Evolutionary conservation across 495 filamentous ascomycete species (phyloP), one percentile per base, ranked within the genome.

Genomic region (Umbilicaria muhlenbergii): DNA sequence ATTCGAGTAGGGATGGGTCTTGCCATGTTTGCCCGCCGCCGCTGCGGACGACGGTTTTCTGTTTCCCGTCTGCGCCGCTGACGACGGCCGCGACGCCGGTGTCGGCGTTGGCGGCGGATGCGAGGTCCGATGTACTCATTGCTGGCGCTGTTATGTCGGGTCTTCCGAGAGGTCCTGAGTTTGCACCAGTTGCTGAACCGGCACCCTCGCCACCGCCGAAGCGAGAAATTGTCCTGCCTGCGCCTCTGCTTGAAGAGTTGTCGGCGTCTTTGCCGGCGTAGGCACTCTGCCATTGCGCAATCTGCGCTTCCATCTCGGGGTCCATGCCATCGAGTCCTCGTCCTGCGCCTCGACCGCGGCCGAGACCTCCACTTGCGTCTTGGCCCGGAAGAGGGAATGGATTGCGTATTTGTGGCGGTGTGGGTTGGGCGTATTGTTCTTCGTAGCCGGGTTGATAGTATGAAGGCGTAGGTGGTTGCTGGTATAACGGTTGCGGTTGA

Each of bases 211-310:
- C 38, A 38, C 49, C 32, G 53, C 54, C 38, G 39, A 48, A 50
- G 38, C 54, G 51, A 21, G 56, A 49, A 28, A 51, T 50, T 13
- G 50, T 39, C 34, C 55, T 43, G 37, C 46, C 43, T 38, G 46
- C 53, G 42, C 24, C 59, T 56, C 33, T 62, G 24, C 24, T 8
- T 51, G 42, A 53, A 50, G 32, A 61, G 52, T 34, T 68, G 3
- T 51, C 45, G 37, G 67, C 66, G 19, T 73, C 75, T 43, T 69
- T 74, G 32, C 67, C 70, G 44, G 78, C 72, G 58, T 96, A 98
- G 14, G 91, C 86, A 54, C 80, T 87, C 62, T 94, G 87, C 86
- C 92, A 96, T 61, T 94, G 86, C 37, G 89, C 89, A 44, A 95
- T 88, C 58, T 93, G 83, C 11, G 86, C 86, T 43, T 91, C 85